phyloP scores from a whole-genome alignment of 106 monocot genomes.

The Dioscorea dumetorum region DNA sequence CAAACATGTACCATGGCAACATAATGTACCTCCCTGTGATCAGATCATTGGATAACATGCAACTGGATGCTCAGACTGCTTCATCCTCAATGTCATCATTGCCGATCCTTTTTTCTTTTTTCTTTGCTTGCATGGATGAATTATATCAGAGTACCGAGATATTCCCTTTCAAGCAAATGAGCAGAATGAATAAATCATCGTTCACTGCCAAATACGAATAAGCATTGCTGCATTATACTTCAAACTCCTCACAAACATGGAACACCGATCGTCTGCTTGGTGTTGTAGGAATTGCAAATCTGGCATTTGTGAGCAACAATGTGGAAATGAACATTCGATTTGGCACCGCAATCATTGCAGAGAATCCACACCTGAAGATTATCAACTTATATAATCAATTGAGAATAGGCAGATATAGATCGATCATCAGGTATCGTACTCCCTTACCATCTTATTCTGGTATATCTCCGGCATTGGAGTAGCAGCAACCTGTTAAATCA shows the following conservation, averaged over 20 bases:
- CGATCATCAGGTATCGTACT: neutral
- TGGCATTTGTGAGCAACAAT: conserved; percentile 72
- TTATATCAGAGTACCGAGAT: too few relatives aligned
- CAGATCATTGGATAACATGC: too few relatives aligned
- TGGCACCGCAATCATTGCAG: conserved; percentile 84
- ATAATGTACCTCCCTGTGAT: too few relatives aligned
- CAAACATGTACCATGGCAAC: too few relatives aligned
- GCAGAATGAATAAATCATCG: too few relatives aligned
- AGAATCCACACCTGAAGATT: conserved; percentile 64
- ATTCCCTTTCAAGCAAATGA: too few relatives aligned
- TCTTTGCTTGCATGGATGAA: too few relatives aligned
- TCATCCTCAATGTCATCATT: too few relatives aligned
- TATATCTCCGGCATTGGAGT: conserved; percentile 71
- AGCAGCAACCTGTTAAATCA: conserved; percentile 45
- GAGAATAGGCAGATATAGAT: neutral
- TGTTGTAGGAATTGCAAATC: conserved; percentile 77
- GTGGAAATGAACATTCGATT: conserved; percentile 65
- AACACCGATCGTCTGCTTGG: conserved; percentile 49
- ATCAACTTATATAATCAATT: neutral
- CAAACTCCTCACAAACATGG: conserved; percentile 24
- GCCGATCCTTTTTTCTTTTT: too few relatives aligned
- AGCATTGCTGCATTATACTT: neutral
- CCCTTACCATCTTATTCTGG: conserved; percentile 64
- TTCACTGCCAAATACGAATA: too few relatives aligned
- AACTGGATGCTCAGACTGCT: too few relatives aligned